Conservation (phyloP, 495 filamentous ascomycete species). For the Hypomontagnella monticulosa region DNA sequence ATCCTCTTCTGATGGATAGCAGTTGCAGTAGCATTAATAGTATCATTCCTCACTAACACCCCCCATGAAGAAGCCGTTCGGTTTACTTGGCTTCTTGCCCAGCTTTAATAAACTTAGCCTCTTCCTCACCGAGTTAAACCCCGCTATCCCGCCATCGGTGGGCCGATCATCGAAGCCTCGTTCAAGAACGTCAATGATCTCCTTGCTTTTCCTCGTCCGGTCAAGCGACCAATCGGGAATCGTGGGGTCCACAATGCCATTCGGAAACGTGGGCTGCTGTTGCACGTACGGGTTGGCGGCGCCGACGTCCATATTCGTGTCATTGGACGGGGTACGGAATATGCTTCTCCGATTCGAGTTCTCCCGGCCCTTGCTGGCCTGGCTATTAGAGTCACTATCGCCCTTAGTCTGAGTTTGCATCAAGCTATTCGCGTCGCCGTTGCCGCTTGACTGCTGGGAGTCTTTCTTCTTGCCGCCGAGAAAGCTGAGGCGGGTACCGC, state of each 20-base stretch:
- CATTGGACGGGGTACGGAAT: slow-evolving; percentile 41
- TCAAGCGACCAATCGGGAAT: slow-evolving; percentile 39
- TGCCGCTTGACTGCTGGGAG: slow-evolving; percentile 31
- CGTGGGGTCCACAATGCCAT: slow-evolving; percentile 45
- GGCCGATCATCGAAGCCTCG: slow-evolving; percentile 37
- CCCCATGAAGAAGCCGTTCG: slow-evolving; percentile 56
- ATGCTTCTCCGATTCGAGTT: slow-evolving; percentile 40
- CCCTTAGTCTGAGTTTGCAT: slow-evolving; percentile 44
- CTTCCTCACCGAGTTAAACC: slow-evolving; percentile 71
- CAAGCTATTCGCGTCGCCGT: slow-evolving; percentile 31
- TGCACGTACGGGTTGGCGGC: slow-evolving; percentile 27
- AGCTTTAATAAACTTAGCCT: slow-evolving; percentile 74
- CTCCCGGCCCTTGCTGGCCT: slow-evolving; percentile 43
- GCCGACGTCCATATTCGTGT: slow-evolving; percentile 26
- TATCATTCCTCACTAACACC: slow-evolving; percentile 58
- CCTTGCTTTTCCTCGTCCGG: slow-evolving; percentile 43
- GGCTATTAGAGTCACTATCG: slow-evolving; percentile 45
- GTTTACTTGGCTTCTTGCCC: slow-evolving; percentile 71
- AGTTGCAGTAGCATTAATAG: slow-evolving; percentile 4
- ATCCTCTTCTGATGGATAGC: too few species aligned
- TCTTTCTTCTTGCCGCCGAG: slow-evolving; percentile 57
- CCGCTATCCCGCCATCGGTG: slow-evolving; percentile 43
- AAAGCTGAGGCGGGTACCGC: slow-evolving; percentile 60
- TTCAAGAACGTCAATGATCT: slow-evolving; percentile 42
- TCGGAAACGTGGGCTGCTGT: slow-evolving; percentile 8